These are phyloP conservation scores for Musa acuminata DNA, from an alignment of 176 grass and related monocot genomes.

Conservation along the genomic window DNA sequence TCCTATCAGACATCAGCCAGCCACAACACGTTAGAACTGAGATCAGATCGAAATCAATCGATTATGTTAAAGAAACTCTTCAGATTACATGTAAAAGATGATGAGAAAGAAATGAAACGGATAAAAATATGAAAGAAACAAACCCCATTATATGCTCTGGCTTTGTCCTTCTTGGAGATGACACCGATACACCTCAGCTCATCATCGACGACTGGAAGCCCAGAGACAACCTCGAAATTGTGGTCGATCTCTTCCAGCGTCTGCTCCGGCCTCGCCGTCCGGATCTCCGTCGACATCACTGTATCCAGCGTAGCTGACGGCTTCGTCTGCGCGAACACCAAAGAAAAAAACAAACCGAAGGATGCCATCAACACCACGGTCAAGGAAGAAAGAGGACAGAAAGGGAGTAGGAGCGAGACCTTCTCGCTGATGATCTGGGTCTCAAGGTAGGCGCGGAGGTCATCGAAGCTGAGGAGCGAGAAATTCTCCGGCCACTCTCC, in stretches of 20 bases:
- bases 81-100: background rate
- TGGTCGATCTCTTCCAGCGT: conserved; percentile 56
- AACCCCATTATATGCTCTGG: conserved; percentile 63
- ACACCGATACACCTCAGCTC: conserved; percentile 61
- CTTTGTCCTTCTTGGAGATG: conserved; percentile 53
- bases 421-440: conserved; percentile 46
- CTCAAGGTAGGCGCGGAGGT: conserved; percentile 64
- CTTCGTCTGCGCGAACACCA: conserved; percentile 12
- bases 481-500: conserved; percentile 64
- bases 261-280: conserved; percentile 45
- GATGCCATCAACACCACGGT: background rate
- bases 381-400: background rate
- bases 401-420: background rate
- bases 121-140: background rate
- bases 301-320: conserved; percentile 23
- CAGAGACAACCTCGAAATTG: conserved; percentile 51
- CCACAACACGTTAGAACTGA: background rate
- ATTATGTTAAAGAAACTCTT: background rate
- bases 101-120: background rate
- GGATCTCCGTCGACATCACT: conserved; percentile 57
- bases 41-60: background rate
- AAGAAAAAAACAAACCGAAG: background rate
- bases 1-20: background rate
- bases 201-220: conserved; percentile 62
- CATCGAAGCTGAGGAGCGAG: conserved; percentile 57